These are phyloP conservation scores for Carex myosuroides DNA, from an alignment of 176 grass and related monocot species.

Conservation along the genomic window DNA sequence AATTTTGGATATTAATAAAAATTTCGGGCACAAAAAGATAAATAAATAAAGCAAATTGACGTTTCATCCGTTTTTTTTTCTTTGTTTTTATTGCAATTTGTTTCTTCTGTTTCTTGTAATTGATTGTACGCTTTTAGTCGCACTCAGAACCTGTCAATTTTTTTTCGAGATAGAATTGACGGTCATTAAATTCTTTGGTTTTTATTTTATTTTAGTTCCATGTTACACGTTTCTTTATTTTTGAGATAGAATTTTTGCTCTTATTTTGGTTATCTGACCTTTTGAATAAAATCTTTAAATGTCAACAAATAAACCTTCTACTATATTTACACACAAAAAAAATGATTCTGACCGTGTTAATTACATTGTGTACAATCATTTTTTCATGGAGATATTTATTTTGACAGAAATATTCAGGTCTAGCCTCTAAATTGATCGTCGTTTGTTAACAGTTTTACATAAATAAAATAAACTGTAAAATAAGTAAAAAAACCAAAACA, in stretches of 20 bases:
- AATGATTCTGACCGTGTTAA: background rate
- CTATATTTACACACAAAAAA: background rate
- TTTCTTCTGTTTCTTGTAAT: background rate
- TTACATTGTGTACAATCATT: background rate
- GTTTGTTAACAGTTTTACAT: too few species aligned
- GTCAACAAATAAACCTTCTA: background rate
- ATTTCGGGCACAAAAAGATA: background rate
- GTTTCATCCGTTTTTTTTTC: background rate
- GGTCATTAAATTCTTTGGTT: background rate
- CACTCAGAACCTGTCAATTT: background rate
- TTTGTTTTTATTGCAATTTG: background rate
- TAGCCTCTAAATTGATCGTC: too few species aligned
- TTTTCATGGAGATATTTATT: too few species aligned
- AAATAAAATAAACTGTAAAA: too few species aligned
- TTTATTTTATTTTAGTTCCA: background rate
- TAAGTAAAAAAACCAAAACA: too few species aligned
- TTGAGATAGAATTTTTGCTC: background rate
- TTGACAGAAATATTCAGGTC: too few species aligned
- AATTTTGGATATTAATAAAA: too few species aligned
- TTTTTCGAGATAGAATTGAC: background rate
- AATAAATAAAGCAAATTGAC: background rate
- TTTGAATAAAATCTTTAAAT: background rate
- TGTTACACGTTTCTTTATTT: background rate
- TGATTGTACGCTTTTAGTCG: background rate
- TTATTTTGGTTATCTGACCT: background rate